Evolutionary conservation across 495 filamentous ascomycete genomes (phyloP), one percentile per base, ranked within the genome.

Genomic region (Xylaria intraflava): DNA sequence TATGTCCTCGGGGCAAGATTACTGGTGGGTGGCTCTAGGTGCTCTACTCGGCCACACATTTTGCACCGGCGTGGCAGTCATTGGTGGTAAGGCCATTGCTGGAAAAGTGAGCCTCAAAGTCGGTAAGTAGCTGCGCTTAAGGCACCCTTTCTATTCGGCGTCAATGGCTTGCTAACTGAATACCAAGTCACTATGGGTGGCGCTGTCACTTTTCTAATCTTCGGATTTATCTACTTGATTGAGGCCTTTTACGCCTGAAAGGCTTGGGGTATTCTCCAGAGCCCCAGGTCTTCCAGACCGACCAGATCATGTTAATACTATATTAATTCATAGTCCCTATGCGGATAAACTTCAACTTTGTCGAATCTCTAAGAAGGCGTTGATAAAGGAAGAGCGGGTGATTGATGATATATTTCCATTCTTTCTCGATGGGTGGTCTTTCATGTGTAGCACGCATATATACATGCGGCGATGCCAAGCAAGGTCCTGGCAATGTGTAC

Each of bases 1-100:
- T 35, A 98, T 98, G 93, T 94, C 93, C 42, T 93, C 93, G 9
- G 93, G 93, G 2, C 88, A 94, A 71, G 94, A 97, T 66, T 97
- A 97, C 65, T 97, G 91, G 93, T 96, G 90, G 89, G 93, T 98
- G 14, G 96, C 90, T 3, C 74, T 90, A 49, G 93, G 93, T 48
- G 91, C 93, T 7, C 81, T 95, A 40, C 75, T 81, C 5, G 93
- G 94, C 35, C 93, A 98, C 68, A 84, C 81, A 24, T 78, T 89
- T 45, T 98, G 93, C 71, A 98, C 93, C 6, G 85, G 86, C 24
- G 85, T 87, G 39, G 93, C 93, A n/a, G 93, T 98, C 17, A 77
- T 98, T 52, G 93, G 93, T 6, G 93, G 93, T 33, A 76, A 89
- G 58, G 93, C 92, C 47, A 86, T 98, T 62, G 93, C 93, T 40